Evolutionary conservation across 192 early-diverging fungal species (phyloP).

Genomic region (Coemansia sp.): DNA sequence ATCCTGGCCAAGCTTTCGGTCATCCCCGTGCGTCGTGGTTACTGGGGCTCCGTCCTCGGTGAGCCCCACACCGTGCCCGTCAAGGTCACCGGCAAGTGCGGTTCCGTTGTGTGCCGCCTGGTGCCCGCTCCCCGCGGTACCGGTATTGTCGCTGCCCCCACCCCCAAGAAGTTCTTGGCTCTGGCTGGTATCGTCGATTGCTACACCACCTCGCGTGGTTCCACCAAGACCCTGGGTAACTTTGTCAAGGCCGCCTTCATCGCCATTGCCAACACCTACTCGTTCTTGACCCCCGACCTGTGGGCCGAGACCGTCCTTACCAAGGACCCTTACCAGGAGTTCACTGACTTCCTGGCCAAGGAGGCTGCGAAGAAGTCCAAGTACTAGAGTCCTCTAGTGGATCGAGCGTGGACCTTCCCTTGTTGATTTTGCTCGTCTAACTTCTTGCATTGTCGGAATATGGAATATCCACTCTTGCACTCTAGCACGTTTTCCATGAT

Average conservation of each 20-base stretch:
- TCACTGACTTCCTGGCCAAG: slow-evolving; percentile 75
- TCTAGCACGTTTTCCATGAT: neutral
- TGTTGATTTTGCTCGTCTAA: neutral
- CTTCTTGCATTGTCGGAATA: neutral
- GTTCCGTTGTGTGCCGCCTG: slow-evolving; percentile 88
- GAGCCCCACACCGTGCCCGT: slow-evolving; percentile 97
- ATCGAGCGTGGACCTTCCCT: neutral
- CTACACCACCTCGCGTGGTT: slow-evolving; percentile 96
- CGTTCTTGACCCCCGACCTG: slow-evolving; percentile 95
- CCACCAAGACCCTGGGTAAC: slow-evolving; percentile 98
- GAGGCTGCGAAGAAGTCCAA: slow-evolving; percentile 53
- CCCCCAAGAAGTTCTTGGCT: slow-evolving; percentile 96
- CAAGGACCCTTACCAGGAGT: slow-evolving; percentile 90
- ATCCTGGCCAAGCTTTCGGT: slow-evolving; percentile 98
- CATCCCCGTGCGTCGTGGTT: slow-evolving; percentile 98
- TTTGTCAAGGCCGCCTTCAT: slow-evolving; percentile 99
- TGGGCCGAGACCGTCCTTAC: slow-evolving; percentile 90
- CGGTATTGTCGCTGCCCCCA: slow-evolving; percentile 95
- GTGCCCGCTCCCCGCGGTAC: slow-evolving; percentile 99
- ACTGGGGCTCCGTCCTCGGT: slow-evolving; percentile 97
- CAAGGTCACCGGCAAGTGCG: slow-evolving; percentile 97
- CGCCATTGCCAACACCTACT: slow-evolving; percentile 96
- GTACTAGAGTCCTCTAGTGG: slow-evolving; percentile 27
- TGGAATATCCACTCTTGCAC: neutral
- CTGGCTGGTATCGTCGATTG: slow-evolving; percentile 97